phyloP scores from a whole-genome alignment of 768 basidiomycete species.

The Royoungia palumana region DNA sequence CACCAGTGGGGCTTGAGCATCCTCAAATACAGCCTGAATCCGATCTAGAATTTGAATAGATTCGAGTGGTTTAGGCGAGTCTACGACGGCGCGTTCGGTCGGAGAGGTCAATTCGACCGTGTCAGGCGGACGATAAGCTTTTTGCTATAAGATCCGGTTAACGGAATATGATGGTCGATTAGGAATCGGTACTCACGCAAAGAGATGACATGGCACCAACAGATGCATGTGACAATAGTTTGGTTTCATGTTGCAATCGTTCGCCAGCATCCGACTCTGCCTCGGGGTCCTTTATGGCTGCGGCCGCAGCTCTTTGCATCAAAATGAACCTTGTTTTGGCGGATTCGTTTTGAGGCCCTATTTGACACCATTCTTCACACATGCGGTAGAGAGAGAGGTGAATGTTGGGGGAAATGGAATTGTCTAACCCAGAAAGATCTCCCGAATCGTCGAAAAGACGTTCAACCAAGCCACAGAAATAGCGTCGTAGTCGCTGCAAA shows the following conservation, averaged over 20 bases:
- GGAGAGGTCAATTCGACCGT: slow-evolving; percentile 54
- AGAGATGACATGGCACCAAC: slow-evolving; percentile 86
- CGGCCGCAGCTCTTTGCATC: slow-evolving; percentile 66
- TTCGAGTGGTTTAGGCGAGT: slow-evolving; percentile 53
- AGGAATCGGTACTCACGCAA: slow-evolving; percentile 56
- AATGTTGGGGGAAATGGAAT: slow-evolving; percentile 71
- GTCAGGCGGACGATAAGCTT: slow-evolving; percentile 70
- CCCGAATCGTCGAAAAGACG: slow-evolving; percentile 77
- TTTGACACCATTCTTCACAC: slow-evolving; percentile 93
- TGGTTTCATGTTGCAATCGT: slow-evolving; percentile 67
- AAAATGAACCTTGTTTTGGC: slow-evolving; percentile 63
- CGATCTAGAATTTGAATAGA: slow-evolving; percentile 57
- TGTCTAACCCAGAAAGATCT: slow-evolving; percentile 67
- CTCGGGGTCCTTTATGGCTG: slow-evolving; percentile 52
- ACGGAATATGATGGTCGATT: not conserved
- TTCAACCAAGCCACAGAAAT: slow-evolving; percentile 88
- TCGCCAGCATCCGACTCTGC: slow-evolving; percentile 51
- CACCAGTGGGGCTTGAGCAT: slow-evolving; percentile 48
- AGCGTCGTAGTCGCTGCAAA: slow-evolving; percentile 78
- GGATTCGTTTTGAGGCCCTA: slow-evolving; percentile 71
- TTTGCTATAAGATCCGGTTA: slow-evolving; percentile 50
- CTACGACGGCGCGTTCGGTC: slow-evolving; percentile 50
- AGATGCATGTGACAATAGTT: slow-evolving; percentile 72
- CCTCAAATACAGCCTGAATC: slow-evolving; percentile 65
- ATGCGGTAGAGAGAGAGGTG: slow-evolving; percentile 77